Conservation (phyloP, 2,329 filamentous ascomycete genomes). For the Sclerotiophoma versabilis region DNA sequence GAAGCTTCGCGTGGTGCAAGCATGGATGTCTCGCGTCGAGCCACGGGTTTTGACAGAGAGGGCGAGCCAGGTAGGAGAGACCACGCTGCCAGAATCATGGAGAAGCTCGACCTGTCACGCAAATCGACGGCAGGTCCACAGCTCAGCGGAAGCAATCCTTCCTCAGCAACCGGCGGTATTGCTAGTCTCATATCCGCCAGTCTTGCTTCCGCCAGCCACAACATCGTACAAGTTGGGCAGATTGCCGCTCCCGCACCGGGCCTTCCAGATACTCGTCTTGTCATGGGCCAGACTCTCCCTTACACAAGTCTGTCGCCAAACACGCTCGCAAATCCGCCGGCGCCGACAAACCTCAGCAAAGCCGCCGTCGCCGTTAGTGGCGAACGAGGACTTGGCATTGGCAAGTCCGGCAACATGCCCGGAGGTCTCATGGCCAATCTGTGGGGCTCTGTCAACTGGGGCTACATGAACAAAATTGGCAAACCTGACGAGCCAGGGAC, state of each 20-base stretch:
- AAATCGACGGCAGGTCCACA: constrained; percentile 70
- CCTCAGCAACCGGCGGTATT: constrained; percentile 69
- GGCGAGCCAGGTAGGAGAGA: constrained; percentile 77
- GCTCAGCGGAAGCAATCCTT: constrained; percentile 50
- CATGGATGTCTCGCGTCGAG: constrained; percentile 70
- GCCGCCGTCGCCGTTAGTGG: constrained; percentile 81
- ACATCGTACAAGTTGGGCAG: constrained; percentile 71
- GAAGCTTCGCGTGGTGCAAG: constrained; percentile 68
- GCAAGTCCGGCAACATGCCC: constrained; percentile 72
- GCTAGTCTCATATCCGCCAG: constrained; percentile 86
- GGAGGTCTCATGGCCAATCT: constrained; percentile 90
- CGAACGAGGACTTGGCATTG: constrained; percentile 72
- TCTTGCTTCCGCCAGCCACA: constrained; percentile 75
- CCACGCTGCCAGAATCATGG: constrained; percentile 87
- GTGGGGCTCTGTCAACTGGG: constrained; percentile 90
- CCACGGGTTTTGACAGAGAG: constrained; percentile 64
- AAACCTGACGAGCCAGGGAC: constrained; percentile 56
- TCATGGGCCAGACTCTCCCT: constrained; percentile 55
- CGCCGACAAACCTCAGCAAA: constrained; percentile 85
- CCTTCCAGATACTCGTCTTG: constrained; percentile 46
- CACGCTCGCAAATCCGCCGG: constrained; percentile 83
- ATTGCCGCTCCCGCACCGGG: constrained; percentile 46
- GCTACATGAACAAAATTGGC: constrained; percentile 68
- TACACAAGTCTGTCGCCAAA: constrained; percentile 76
- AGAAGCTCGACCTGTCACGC: constrained; percentile 88